Evolutionary conservation across 2,329 filamentous ascomycete species (phyloP).

Genomic region (Calonectria hongkongensis): DNA sequence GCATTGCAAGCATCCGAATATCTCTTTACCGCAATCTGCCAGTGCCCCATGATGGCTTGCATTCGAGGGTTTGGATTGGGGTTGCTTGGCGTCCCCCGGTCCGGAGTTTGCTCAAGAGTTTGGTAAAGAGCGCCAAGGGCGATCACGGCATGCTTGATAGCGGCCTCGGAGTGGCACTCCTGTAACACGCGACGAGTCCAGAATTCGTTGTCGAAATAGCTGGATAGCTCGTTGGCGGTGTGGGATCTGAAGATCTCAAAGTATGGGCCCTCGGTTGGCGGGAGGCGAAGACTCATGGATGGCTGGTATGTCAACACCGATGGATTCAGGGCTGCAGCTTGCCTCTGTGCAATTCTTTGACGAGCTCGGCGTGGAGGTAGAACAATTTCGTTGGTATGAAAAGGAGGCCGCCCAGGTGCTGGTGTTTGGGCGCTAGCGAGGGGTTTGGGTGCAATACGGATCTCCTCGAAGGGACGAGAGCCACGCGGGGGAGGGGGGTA

Average conservation of each 20-base stretch:
- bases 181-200: slow-evolving; percentile 79
- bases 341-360: slow-evolving; percentile 47
- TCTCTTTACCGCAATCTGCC: slow-evolving; percentile 76
- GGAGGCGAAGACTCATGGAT: slow-evolving; percentile 67
- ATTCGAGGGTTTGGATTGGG: slow-evolving; percentile 42
- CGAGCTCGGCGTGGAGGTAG: slow-evolving; percentile 58
- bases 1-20: slow-evolving; percentile 75
- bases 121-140: slow-evolving; percentile 81
- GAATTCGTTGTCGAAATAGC: slow-evolving; percentile 80
- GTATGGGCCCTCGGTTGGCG: slow-evolving; percentile 73
- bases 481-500: slow-evolving; percentile 75
- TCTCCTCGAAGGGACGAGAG: slow-evolving; percentile 66
- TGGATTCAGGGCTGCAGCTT: slow-evolving; percentile 50
- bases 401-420: slow-evolving; percentile 38
- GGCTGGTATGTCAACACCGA: slow-evolving; percentile 64
- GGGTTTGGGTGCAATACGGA: slow-evolving; percentile 71
- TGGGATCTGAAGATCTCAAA: slow-evolving; percentile 78
- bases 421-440: slow-evolving; percentile 50
- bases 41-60: slow-evolving; percentile 68
- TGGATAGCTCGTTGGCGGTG: slow-evolving; percentile 78
- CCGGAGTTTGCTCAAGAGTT: slow-evolving; percentile 75
- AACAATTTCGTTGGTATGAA: slow-evolving; percentile 50
- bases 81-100: slow-evolving; percentile 63
- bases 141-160: slow-evolving; percentile 79
- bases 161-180: slow-evolving; percentile 76